A percentile compares a stretch with the other conserved stretches of the same genome.
These are phyloP conservation scores for Chimonanthus praecox DNA, from an alignment of 164 flowering plant genomes.

Conservation along the genomic window DNA sequence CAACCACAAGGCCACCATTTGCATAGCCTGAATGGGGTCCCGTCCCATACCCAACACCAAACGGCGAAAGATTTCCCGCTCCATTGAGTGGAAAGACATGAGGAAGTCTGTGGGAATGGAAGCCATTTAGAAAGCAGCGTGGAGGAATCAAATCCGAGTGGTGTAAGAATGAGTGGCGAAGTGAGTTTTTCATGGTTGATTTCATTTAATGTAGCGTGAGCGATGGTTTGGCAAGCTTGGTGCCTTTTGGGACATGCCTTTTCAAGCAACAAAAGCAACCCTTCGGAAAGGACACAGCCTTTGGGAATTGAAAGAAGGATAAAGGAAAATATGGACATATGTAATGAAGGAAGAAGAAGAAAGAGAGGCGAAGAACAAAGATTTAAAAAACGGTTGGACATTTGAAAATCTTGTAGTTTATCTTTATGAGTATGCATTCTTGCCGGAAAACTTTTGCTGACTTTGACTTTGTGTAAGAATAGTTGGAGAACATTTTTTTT, in stretches of 20 bases:
- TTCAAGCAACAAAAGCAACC: neutral
- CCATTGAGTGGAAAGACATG: conserved; percentile 4
- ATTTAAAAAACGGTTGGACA: neutral
- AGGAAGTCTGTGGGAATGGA: neutral
- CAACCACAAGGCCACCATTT: conserved; percentile 1
- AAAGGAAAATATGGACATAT: neutral
- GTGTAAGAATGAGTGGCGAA: neutral
- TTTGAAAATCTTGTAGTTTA: neutral
- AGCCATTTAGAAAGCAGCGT: neutral
- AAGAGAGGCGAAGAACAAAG: neutral
- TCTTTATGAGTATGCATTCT: too few species aligned
- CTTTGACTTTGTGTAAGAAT: too few species aligned
- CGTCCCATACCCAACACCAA: neutral
- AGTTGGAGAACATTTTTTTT: too few species aligned
- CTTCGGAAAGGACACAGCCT: neutral
- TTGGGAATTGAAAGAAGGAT: neutral
- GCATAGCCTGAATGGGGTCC: neutral
- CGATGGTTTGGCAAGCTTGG: neutral
- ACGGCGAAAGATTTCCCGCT: neutral
- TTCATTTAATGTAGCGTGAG: neutral
- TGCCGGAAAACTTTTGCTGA: too few species aligned
- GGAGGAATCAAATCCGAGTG: neutral
- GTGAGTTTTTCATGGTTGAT: neutral
- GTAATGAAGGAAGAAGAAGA: too few species aligned
- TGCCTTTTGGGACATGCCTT: neutral